Base-by-base conservation (phyloP, 2,329 filamentous ascomycete genomes). In the Aspergillus proliferans region DNA sequence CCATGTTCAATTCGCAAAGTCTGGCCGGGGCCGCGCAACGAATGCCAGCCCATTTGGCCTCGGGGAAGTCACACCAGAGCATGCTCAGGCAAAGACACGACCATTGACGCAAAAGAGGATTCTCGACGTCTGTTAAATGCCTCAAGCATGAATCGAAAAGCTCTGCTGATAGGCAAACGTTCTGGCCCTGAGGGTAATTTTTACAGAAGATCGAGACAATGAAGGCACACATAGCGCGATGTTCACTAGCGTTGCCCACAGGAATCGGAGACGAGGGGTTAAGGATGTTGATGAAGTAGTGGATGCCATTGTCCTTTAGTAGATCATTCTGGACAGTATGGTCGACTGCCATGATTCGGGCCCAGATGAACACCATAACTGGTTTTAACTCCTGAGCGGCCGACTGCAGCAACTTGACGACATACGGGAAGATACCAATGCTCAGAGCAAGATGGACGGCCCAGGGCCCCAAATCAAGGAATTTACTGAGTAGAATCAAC, bases 291-390 rank as follows among this genome's bases (percentile, higher is more conserved):
- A 93, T 90, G 67, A 98, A 98, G 71, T 98, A 98, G 61, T 89
- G 88, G 64, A 95, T 97, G 6, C 93, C 93, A 61, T 91, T 95
- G 65, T 98, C 93, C 70, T 97, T 97, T 59, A 97, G 83, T 10
- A 98, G 76, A 67, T 98, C 93, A 53, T 85, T 84, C 68, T 98
- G 93, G 63, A 93, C 96, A 1, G 88, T 88, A 51, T 93, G 85
- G 63, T 98, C 93, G 5, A 98, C 93, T 6, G 93, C 93, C 55
- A 98, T 82, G 40, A 98, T 89, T 44, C 93, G 83, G 5, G 93
- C 91, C 93, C 93, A 98, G 54, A 98, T 98, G 69, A 97, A 98
- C 4, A 98, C 91, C 93, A 98, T 97, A 52, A 97, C 91, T 0
- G 93, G 92, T 64, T 97, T 97, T 53, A 98, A 74, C 68, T 98